These are phyloP conservation scores for Plasmodium cynomolgi DNA, from an alignment of 169 alveolate genomes.

Conservation along the genomic window DNA sequence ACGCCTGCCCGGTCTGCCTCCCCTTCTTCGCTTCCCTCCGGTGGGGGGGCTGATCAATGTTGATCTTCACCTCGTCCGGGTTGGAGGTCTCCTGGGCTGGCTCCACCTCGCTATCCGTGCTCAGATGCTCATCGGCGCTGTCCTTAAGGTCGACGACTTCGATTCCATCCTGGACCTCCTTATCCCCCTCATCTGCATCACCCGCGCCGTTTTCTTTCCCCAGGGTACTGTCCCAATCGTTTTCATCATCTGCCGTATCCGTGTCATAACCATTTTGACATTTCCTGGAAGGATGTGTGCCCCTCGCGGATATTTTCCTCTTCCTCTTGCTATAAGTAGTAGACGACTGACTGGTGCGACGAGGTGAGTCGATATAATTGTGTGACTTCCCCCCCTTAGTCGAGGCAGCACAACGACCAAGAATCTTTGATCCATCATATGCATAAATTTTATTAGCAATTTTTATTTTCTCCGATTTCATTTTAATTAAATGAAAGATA, in stretches of 20 bases:
- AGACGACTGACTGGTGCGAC: neutral
- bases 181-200: neutral
- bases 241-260: neutral
- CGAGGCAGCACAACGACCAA: neutral
- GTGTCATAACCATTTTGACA: neutral
- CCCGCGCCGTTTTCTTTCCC: neutral
- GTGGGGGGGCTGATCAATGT: neutral
- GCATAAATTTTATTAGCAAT: constrained; percentile 12
- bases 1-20: neutral
- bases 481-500: neutral
- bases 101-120: neutral
- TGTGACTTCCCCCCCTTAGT: neutral
- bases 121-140: neutral
- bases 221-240: neutral
- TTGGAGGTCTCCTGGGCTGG: neutral
- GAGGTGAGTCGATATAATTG: neutral
- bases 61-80: neutral
- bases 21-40: neutral
- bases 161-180: neutral
- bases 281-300: neutral
- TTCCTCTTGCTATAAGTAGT: neutral
- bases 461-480: constrained; percentile 14
- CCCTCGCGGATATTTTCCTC: neutral
- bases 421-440: neutral
- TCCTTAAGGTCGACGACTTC: neutral